Percentiles rank a stretch among this genome's conserved stretches.
These are phyloP conservation scores for Eucalyptus viminalis DNA, from an alignment of 345 rosid genomes.

Conservation along the genomic window DNA sequence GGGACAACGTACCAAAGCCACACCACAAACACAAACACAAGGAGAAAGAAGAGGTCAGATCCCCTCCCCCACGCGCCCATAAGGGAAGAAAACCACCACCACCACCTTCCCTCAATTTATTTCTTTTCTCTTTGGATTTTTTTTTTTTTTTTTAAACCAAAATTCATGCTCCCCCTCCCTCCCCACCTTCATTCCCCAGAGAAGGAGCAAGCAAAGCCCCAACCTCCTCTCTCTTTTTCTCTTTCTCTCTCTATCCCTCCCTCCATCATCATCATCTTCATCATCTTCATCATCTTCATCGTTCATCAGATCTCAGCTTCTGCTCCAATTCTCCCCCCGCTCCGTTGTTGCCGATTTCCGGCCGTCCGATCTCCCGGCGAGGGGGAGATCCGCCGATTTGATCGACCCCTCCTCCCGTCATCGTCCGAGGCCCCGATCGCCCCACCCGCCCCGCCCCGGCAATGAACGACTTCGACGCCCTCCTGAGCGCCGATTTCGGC, in stretches of 20 bases:
- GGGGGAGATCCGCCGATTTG: not conserved
- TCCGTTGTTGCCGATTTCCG: not conserved
- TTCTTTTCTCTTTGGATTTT: not conserved
- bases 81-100: too few species aligned
- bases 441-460: not conserved
- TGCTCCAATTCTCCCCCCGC: not conserved
- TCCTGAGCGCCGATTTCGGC: slow-evolving; percentile 23
- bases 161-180: not conserved
- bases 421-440: not conserved
- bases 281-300: too few species aligned
- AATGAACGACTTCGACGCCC: slow-evolving; percentile 35
- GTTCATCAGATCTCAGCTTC: not conserved
- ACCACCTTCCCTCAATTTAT: too few species aligned
- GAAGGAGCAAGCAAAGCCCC: not conserved
- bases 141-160: not conserved
- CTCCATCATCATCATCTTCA: not conserved
- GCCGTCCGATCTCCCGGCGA: not conserved
- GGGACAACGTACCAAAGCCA: not conserved
- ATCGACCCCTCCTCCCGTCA: not conserved
- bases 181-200: not conserved
- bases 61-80: not conserved
- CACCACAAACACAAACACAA: not conserved
- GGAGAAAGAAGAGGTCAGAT: not conserved
- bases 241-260: too few species aligned
- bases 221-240: not conserved